Evolutionary conservation across 176 grass and related monocot genomes (phyloP).

Genomic region (Oryza longistaminata): DNA sequence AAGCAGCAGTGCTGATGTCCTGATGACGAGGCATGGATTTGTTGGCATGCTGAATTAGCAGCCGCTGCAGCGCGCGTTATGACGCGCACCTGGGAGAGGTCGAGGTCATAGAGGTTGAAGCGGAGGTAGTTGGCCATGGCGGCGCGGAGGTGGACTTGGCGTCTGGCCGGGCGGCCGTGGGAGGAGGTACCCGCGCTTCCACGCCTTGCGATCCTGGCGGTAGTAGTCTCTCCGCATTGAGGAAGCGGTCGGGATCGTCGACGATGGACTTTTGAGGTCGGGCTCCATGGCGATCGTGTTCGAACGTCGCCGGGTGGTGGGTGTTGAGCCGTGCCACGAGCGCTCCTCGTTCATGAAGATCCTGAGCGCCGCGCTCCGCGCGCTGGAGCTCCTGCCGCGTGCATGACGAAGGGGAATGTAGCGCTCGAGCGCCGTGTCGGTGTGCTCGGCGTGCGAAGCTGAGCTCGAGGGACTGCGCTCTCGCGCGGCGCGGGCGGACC

Average conservation of each 20-base stretch:
- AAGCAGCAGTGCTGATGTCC: conserved; percentile 44
- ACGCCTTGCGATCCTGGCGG: conserved; percentile 46
- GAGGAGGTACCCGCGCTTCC: conserved; percentile 57
- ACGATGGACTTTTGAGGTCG: conserved; percentile 41
- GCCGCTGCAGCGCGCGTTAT: not conserved
- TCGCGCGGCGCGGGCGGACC: not conserved
- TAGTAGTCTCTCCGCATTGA: conserved; percentile 53
- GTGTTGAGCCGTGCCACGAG: not conserved
- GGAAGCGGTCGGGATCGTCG: conserved; percentile 51
- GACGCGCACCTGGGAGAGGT: conserved; percentile 20
- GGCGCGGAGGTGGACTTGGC: conserved; percentile 34
- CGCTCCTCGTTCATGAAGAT: conserved; percentile 26
- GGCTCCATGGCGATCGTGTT: conserved; percentile 68
- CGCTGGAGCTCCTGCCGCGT: conserved; percentile 30
- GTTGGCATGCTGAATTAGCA: conserved; percentile 30
- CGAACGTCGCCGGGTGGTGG: conserved; percentile 69
- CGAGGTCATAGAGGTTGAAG: conserved; percentile 40
- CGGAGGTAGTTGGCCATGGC: conserved; percentile 45
- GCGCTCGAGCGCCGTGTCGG: not conserved
- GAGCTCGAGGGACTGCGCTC: not conserved
- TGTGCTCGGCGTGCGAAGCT: conserved; percentile 13
- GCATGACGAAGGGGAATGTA: conserved; percentile 20
- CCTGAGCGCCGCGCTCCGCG: conserved; percentile 26
- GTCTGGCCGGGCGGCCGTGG: conserved; percentile 43
- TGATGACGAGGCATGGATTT: conserved; percentile 31